Evolutionary conservation across 495 filamentous ascomycete genomes (phyloP), one percentile per base, ranked within the genome.

Genomic region (Daldinia bambusicola): DNA sequence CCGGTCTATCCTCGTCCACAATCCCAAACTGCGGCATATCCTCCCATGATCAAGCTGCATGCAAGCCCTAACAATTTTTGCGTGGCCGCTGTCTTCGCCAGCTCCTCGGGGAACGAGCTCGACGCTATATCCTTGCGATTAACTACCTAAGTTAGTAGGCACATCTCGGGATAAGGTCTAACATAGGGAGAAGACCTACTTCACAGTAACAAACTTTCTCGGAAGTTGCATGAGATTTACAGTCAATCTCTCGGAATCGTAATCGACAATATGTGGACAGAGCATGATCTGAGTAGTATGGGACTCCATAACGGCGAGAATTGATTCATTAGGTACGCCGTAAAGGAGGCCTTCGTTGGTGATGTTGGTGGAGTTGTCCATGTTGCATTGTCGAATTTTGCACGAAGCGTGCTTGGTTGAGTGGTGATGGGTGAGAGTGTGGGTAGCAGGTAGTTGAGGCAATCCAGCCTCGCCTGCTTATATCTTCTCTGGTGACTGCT

Each of bases 91-190:
- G n/a, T 70, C 74, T 0, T 63, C 55, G 6, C 34, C 22, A 0
- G 72, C 74, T 12, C 79, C 77, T 80, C 81, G 82, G 12, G 80
- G 80, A 9, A 82, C 67, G 9, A 80, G 70, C 12, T 75, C 75
- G 0, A 75, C 75, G 13, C 13, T 43, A 4, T 58, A 20, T 56
- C 74, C 66, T 22, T 50, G 14, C 69, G 74, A 55, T 12, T 56
- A 41, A 48, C 8, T 10, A n/a, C n/a, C n/a, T n/a, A n/a, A n/a
- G 48, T 75, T 41, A 63, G 63, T 14, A 59, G 50, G 18, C n/a
- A 1, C 36, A 20, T 32, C 9, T n/a, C 22, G 36, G 20, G 26
- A 36, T n/a, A 61, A 53, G 7, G 31, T 22, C 14, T 22, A 0
- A 63, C 45, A 0, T 1, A 8, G 37, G 30, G 26, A 1, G 12